Base-by-base conservation (phyloP, 225 moss, liverwort and hornwort species). In the Straminergon stramineum region DNA sequence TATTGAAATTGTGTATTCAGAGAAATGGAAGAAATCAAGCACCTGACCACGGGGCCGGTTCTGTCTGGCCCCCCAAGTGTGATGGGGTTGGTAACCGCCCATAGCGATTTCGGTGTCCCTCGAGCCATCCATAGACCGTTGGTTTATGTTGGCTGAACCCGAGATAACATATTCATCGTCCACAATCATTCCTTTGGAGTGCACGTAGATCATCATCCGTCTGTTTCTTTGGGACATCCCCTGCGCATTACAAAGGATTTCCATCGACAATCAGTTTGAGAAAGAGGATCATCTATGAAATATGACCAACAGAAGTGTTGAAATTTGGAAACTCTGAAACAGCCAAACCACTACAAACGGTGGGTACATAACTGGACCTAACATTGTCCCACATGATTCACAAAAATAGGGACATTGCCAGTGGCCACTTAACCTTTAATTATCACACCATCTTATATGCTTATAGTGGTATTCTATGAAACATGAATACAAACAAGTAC, bases 71-170 rank as follows among this genome's bases (percentile, higher is more conserved):
- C 92, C 90, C 96, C 97, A 97, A 41, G 95, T 94, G 85, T 96
- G 93, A 56, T 94, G 91, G 6, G 98, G 98, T 89, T 98, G 98
- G 86, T 93, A 98, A 2, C 94, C 98, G 71, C 98, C 98, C 94
- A 97, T 95, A 24, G 98, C 97, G 74, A 98, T 97, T 87, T 98
- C 98, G 12, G 97, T 98, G 86, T 98, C 98, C 61, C 98, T 92
- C 14, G 97, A 97, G 86, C 98, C 98, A 90, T 97, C 98, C 97
- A 98, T 95, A 4, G 98, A 98, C 31, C 98, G 94, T 57, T 98
- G 98, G 89, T 98, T 98, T 61, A 98, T 98, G 89, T 98, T 98
- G 89, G 98, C 98, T 30, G 98, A 98, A 63, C 98, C 98, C 27
- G 95, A 84, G 66, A 98, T 95, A 5, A 98, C 96, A 34, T 92